A percentile compares a stretch with the other conserved stretches of the same genome.
phyloP scores from a whole-genome alignment of 1,284 basidiomycete species.

The Sutorius eximius region DNA sequence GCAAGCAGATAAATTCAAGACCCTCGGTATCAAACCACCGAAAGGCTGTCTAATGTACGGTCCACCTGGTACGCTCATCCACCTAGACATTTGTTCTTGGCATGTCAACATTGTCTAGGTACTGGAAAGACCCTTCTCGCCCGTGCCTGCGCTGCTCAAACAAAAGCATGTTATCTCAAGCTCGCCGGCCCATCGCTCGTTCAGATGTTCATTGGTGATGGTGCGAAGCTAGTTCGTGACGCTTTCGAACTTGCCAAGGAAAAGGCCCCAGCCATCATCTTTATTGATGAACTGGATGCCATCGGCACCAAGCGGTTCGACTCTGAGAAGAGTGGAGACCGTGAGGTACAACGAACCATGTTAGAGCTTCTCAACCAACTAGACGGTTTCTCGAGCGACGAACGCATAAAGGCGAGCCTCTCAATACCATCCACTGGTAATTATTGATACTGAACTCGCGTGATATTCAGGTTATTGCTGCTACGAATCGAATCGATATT shows the following conservation, averaged over 20 bases:
- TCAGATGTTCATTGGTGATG: constrained; percentile 99
- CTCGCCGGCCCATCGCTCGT: constrained; percentile 97
- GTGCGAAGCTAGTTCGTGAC: constrained; percentile 96
- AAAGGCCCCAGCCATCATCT: constrained; percentile 99
- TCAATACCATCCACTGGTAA: background rate
- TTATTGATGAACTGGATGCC: constrained; percentile 97
- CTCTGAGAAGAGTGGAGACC: constrained; percentile 97
- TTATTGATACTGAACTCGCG: constrained; percentile 4
- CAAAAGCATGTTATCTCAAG: constrained; percentile 97
- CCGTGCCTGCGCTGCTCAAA: constrained; percentile 95
- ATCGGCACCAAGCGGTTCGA: constrained; percentile 98
- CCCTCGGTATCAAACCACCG: constrained; percentile 94
- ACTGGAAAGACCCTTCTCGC: constrained; percentile 98
- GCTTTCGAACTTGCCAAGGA: constrained; percentile 96
- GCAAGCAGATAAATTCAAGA: constrained; percentile 95
- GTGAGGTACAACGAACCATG: constrained; percentile 99
- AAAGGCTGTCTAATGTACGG: constrained; percentile 97
- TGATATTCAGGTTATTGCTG: constrained; percentile 86
- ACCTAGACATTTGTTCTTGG: background rate
- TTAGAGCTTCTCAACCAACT: constrained; percentile 97
- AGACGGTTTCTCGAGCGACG: constrained; percentile 95
- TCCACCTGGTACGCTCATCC: constrained; percentile 71
- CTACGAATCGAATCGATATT: constrained; percentile 98
- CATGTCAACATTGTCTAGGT: constrained; percentile 38
- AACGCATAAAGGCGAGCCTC: constrained; percentile 84